Conservation (phyloP, 2,329 filamentous ascomycete species). For the Aspergillus alliaceus region DNA sequence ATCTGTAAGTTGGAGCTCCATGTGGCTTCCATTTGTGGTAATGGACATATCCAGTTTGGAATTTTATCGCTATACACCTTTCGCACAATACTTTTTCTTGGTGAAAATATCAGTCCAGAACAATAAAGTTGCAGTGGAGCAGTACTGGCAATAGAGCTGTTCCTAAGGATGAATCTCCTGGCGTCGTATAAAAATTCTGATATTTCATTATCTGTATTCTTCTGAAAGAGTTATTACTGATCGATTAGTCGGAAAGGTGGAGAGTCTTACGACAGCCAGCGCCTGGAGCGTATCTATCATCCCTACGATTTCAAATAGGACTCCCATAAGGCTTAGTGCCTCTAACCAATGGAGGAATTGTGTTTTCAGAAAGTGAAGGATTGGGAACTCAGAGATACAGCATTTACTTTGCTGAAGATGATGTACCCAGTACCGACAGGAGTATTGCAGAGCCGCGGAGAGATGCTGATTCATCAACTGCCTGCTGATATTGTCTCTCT, state of each 20-base stretch:
- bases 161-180: neutral
- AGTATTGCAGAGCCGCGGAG: constrained; percentile 24
- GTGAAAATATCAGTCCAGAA: neutral
- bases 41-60: neutral
- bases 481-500: constrained; percentile 3
- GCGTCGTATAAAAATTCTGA: neutral
- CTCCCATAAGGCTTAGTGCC: neutral
- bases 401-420: constrained; percentile 20
- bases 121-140: neutral
- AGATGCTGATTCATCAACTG: constrained; percentile 8
- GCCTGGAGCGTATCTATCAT: neutral
- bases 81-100: neutral
- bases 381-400: neutral
- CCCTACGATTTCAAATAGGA: neutral
- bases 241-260: neutral
- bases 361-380: neutral
- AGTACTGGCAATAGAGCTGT: neutral
- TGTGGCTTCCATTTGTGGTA: neutral
- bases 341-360: neutral
- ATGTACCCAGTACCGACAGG: too few species aligned
- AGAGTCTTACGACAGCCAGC: neutral
- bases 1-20: neutral
- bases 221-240: neutral
- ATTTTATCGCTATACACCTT: neutral
- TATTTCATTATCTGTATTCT: neutral